A percentile compares a stretch with the other conserved stretches of the same genome.
Conservation (phyloP, 805 yeast species). For the Yarrowia sp. region DNA sequence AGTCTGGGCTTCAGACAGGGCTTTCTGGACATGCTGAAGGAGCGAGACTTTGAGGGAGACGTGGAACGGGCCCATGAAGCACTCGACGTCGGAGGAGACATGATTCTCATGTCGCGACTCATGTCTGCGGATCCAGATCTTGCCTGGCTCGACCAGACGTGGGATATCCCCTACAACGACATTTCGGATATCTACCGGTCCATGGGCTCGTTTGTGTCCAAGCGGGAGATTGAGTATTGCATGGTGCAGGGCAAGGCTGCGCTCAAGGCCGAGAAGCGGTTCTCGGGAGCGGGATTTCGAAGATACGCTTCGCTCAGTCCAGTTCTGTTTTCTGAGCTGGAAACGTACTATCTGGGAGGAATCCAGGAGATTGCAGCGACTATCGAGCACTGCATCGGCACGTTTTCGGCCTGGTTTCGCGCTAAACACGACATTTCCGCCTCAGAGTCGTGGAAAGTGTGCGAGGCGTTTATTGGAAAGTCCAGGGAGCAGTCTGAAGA, state of each 20-base stretch:
- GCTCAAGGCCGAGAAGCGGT: slow-evolving; percentile 46
- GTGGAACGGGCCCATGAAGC: slow-evolving; percentile 49
- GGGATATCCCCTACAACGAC: slow-evolving; percentile 46
- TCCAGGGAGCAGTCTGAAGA: background rate
- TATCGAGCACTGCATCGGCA: slow-evolving; percentile 42
- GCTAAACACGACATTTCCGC: slow-evolving; percentile 39
- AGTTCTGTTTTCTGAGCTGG: slow-evolving; percentile 44
- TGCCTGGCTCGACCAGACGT: slow-evolving; percentile 36
- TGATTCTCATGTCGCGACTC: slow-evolving; percentile 47
- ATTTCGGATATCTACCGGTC: slow-evolving; percentile 43
- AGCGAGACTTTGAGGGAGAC: slow-evolving; percentile 55
- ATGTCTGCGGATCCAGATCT: slow-evolving; percentile 36
- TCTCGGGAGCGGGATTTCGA: slow-evolving; percentile 38
- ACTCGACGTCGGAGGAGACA: slow-evolving; percentile 65
- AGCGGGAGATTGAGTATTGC: slow-evolving; percentile 40
- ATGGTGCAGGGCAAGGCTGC: slow-evolving; percentile 56
- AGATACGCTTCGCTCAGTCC: slow-evolving; percentile 47
- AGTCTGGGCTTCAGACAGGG: slow-evolving; percentile 57
- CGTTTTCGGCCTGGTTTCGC: slow-evolving; percentile 48
- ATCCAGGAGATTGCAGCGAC: slow-evolving; percentile 48
- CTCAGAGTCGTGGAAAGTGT: slow-evolving; percentile 33
- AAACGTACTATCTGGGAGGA: slow-evolving; percentile 54
- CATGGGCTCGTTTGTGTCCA: slow-evolving; percentile 40
- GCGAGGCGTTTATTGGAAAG: background rate
- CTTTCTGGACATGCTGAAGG: slow-evolving; percentile 49